Evolutionary conservation across 371 early-diverging fungal genomes (phyloP), one percentile per base, ranked within the genome.

Genomic region (Mortierella sp.): DNA sequence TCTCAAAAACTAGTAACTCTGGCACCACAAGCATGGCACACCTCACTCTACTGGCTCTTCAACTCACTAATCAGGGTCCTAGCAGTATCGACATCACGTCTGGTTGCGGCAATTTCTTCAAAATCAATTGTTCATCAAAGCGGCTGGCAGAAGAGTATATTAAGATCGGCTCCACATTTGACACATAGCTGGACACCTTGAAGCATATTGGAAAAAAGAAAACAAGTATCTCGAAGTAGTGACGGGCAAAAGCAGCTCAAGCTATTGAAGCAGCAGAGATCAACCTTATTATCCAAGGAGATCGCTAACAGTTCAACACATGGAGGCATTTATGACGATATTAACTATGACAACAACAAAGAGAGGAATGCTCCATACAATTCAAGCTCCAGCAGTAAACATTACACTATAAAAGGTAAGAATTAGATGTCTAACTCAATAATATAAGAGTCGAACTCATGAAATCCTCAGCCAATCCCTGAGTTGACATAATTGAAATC

Each of bases 131-230:
- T 50, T 62, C 72, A 24, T 72, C 72, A 43, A 72, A 72, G 47
- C 66, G 72, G 72, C 65, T 72, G 13, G 65, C 72, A 53, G 66
- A 65, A 53, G 72, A 72, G 22, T 72, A 72, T 45, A 65, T 72
- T 33, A 72, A 72, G 55, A 48, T 61, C 48, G 66, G 66, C 66
- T 65, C 61, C 8, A 61, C 65, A 33, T 70, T 71, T 28, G 71
- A 64, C 60, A 64, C 60, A 36, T 65, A 65, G 24, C 59, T 71
- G 6, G 57, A 38, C 66, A 72, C 65, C 40, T 53, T 72, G 16
- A 32, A 61, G 36, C 66, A 36, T 33, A 19, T 72, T 22, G 55
- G 66, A 8, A 65, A 55, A 60, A 52, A 55, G 66, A 72, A 66
- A 53, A 22, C 65, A 22, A 19, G 36, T 38, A 41, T 52, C 15